Base-by-base conservation (phyloP, 768 basidiomycete genomes). In the Collybia mongolica region DNA sequence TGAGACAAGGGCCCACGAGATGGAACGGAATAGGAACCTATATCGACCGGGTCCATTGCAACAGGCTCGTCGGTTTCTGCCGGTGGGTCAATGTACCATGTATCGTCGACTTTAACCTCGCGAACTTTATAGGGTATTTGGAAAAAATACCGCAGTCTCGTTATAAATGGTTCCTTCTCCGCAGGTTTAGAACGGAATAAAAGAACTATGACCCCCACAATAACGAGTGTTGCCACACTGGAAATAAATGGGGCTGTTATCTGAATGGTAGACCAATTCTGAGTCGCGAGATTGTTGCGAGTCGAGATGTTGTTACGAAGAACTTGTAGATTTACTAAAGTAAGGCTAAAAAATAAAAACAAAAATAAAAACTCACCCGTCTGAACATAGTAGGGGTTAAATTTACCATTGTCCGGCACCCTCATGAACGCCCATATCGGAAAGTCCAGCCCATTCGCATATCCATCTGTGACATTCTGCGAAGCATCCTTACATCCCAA, bases 61-160 rank as follows among this genome's bases (percentile, higher is more conserved):
- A 43, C 43, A 23, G 54, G 52, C 6, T 54, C 50, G 28, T 60
- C 55, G 11, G 24, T 44, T 11, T 51, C 54, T 22, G 39, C 49
- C 8, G 49, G 14, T 9, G 18, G 45, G 48, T 65, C 63, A 29
- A 65, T 63, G 5, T 41, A 45, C 46, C 57, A 63, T 28, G 37
- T 9, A 14, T 22, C 29, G 29, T 42, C 29, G 23, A 47, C 52
- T 9, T 6, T 26, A 14, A 15, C 37, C 9, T 41, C 49, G 17
- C 32, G 54, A 24, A 65, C 51, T 39, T 48, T 51, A 0, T 39
- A 52, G n/a, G n/a, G n/a, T n/a, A n/a, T n/a, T n/a, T n/a, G 38
- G 32, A 37, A 2, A 15, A 14, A 19, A 22, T 48, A 17, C 17
- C 23, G 26, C 38, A 39, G 17, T 19, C 55, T 41, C 35, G 22